Evolutionary conservation across 2,329 filamentous ascomycete species (phyloP), one percentile per base, ranked within the genome.

Genomic region (Cladophialophora immunda): DNA sequence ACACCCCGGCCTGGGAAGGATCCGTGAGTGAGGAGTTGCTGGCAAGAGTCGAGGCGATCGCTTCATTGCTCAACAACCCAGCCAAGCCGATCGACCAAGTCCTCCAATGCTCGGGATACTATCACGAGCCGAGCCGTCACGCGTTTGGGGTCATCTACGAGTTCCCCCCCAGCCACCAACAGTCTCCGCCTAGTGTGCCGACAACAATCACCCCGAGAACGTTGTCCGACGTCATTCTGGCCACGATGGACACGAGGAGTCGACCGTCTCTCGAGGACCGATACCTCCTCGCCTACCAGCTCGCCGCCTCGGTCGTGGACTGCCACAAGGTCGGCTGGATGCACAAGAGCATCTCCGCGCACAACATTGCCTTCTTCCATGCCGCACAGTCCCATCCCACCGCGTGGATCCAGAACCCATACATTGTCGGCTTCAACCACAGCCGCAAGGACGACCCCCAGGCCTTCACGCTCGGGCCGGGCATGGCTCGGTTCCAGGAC

Each of bases 401-500:
- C 41, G 4, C 41, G 17, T 32, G 30, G 30, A n/a, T 47, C 41
- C 17, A 47, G 15, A 22, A n/a, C 41, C 41, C 41, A n/a, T 47
- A 47, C 22, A n/a, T 59, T 22, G 34, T 29, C 22, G 57, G 36
- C 19, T 59, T 59, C 57, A 13, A 47, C 36, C 15, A 59, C 32
- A 45, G 32, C 36, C 57, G 57, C 15, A 30, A 30, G 7, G 57
- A 55, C 19, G 25, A 22, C 41, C 15, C n/a, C 17, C 15, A 15
- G 17, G 15, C 17, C n/a, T 55, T 19, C 25, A 55, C 52, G 4
- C 19, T 55, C 6, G 52, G 52, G 17, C 52, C 52, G 27, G 13
- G n/a, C 6, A 30, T 19, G 13, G 58, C 15, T 22, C 41, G 52
- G 45, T 34, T 53, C 52, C 3, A 9, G n/a, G 22, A 38, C 72